Evolutionary conservation across 139 green algal genomes (phyloP), one percentile per base, ranked within the genome.

Genomic region (Asterochloris erici): DNA sequence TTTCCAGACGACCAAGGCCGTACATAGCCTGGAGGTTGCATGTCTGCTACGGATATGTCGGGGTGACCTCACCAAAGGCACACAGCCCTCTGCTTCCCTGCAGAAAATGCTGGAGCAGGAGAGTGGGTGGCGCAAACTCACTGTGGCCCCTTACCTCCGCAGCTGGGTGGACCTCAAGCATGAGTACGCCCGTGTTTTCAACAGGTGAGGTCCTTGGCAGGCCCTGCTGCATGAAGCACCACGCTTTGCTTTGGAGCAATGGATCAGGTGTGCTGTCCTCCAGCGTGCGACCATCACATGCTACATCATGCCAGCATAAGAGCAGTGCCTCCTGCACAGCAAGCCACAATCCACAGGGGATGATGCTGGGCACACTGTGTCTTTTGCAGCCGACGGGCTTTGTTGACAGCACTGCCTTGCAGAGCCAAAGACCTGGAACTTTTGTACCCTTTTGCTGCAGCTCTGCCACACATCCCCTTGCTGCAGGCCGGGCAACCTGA

Each of bases 141-240:
- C 82, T n/a, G 84, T 85, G 79, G 85, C 88, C 9, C 77, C 89
- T 62, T 94, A 94, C 85, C 78, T 95, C 15, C 82, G 78, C 23
- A 78, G 85, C 74, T 95, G 91, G 88, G 85, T 93, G 14, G 88
- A 94, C 82, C 83, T 95, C 13, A 91, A 89, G 86, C 68, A 84
- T n/a, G 27, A 83, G 13, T 93, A 87, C 81, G 82, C 11, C 71
- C 14, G 14, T 4, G 16, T 38, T 2, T 16, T 77, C 19, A 60
- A 29, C 24, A 29, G 71, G 71, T 77, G n/a, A 29, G 38, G 38
- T 54, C 38, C 38, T 6, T n/a, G 6, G 38, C 38, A 54, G 6
- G 38, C 38, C 38, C 38, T 54, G 38, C 38, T 54, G 38, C 38
- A 54, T 54, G 38, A 54, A 38, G 71, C 14, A 29, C 23, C n/a